Conservation (phyloP, 305 asterid species). For the Fraxinus nigra region DNA sequence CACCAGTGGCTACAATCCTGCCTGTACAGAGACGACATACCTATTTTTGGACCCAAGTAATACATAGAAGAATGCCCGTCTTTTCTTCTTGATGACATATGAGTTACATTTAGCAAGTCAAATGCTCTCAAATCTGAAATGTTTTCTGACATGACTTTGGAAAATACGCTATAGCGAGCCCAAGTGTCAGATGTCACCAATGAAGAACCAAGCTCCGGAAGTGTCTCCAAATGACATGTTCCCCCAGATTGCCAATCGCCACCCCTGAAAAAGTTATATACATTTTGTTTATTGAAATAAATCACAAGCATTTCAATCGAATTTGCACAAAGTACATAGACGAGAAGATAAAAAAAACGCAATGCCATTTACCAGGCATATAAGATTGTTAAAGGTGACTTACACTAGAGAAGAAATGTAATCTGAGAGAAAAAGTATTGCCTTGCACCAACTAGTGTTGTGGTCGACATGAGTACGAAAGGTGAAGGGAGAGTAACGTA, state of each 20-base stretch:
- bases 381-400: background rate
- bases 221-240: constrained; percentile 74
- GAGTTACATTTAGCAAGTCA: constrained; percentile 48
- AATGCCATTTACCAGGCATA: background rate
- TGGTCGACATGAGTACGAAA: background rate
- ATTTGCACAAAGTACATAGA: background rate
- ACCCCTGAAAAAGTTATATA: constrained; percentile 44
- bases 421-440: background rate
- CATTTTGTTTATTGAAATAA: background rate
- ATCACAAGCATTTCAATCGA: background rate
- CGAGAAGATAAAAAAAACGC: background rate
- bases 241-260: constrained; percentile 91
- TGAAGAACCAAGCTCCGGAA: constrained; percentile 69
- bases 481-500: background rate
- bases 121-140: too few relatives aligned
- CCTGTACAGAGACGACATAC: constrained; percentile 56
- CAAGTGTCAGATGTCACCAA: constrained; percentile 63
- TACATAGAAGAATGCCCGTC: constrained; percentile 87
- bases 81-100: constrained; percentile 70
- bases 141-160: constrained; percentile 26
- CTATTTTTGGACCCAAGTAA: constrained; percentile 55
- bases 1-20: constrained; percentile 99
- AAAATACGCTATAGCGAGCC: constrained; percentile 51
- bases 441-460: background rate
- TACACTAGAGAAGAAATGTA: background rate